Conservation (phyloP, 164 flowering plant species). For the Akebia trifoliata region DNA sequence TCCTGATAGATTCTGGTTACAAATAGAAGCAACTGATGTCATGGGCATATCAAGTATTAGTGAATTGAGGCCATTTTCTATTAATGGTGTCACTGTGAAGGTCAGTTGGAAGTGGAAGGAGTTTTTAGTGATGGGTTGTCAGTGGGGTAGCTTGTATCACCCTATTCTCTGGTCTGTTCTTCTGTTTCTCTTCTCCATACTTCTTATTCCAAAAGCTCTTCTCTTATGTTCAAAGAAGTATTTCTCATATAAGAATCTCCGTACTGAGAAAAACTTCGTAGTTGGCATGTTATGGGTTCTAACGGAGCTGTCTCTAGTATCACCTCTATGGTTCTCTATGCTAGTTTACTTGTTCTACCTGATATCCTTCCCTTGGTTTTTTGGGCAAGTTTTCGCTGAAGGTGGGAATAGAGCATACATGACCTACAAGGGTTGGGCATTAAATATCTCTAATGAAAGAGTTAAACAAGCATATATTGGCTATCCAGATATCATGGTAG, state of each 20-base stretch:
- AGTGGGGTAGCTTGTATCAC: constrained; percentile 70
- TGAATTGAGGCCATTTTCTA: constrained; percentile 73
- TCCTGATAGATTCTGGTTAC: constrained; percentile 75
- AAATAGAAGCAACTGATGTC: constrained; percentile 72
- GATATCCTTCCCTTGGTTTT: constrained; percentile 73
- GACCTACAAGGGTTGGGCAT: constrained; percentile 83
- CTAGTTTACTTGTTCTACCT: constrained; percentile 55
- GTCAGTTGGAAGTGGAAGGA: constrained; percentile 86
- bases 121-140: constrained; percentile 87
- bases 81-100: constrained; percentile 51
- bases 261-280: constrained; percentile 33
- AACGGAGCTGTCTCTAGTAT: constrained; percentile 44
- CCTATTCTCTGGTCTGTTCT: constrained; percentile 63
- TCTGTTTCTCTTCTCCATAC: constrained; percentile 31
- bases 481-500: constrained; percentile 83
- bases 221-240: constrained; percentile 34
- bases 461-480: constrained; percentile 44
- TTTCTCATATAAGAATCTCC: constrained; percentile 41
- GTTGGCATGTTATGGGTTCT: constrained; percentile 45
- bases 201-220: constrained; percentile 52
- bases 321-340: constrained; percentile 46
- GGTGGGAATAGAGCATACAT: constrained; percentile 52
- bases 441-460: constrained; percentile 16
- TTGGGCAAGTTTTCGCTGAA: constrained; percentile 64
- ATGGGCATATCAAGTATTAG: constrained; percentile 45